These are phyloP conservation scores for Populus pruinosa DNA, from an alignment of 345 rosid genomes.

Conservation along the genomic window DNA sequence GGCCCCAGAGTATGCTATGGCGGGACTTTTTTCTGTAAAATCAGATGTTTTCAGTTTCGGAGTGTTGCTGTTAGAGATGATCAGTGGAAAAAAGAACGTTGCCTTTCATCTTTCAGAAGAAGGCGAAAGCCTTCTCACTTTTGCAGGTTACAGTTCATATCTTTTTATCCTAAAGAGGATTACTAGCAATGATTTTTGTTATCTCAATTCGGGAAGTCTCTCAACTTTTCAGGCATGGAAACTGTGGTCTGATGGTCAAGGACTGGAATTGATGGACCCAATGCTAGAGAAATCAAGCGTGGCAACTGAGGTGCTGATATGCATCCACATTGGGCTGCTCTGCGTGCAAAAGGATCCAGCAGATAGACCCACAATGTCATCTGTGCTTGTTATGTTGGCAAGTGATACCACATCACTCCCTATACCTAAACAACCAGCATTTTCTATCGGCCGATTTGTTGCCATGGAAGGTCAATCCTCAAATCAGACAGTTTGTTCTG, in stretches of 20 bases:
- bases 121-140: slow-evolving; percentile 13
- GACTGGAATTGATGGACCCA: slow-evolving; percentile 6
- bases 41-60: slow-evolving; percentile 50
- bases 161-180: neutral
- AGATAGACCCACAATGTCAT: slow-evolving; percentile 6
- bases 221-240: too few species aligned
- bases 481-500: neutral
- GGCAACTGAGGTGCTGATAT: slow-evolving; percentile 6
- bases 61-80: slow-evolving; percentile 41
- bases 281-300: neutral
- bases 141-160: neutral
- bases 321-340: slow-evolving; percentile 1
- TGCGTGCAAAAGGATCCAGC: slow-evolving; percentile 1
- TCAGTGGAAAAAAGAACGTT: slow-evolving; percentile 34
- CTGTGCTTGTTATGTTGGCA: slow-evolving; percentile 13
- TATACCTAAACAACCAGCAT: neutral
- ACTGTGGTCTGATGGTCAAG: neutral
- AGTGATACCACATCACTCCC: neutral
- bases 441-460: neutral
- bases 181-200: too few species aligned
- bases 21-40: slow-evolving; percentile 12
- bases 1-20: slow-evolving; percentile 20
- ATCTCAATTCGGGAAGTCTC: too few species aligned
- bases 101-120: slow-evolving; percentile 24
- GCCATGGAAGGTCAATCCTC: neutral